Conservation (phyloP, 208 protist genomes). For the Polymyxa betae region DNA sequence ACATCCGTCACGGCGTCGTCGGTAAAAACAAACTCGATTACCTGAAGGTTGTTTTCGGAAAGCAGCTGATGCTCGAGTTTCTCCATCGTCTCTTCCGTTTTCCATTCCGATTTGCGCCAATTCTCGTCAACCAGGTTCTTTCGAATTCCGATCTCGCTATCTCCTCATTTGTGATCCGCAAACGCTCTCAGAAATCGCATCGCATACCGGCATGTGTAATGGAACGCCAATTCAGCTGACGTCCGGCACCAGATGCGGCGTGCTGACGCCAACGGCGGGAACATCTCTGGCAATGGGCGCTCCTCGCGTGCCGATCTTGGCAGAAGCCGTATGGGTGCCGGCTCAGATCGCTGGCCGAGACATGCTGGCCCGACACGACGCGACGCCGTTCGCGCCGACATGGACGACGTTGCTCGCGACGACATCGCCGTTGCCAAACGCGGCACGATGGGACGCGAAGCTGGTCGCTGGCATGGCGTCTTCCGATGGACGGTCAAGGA, state of each 20-base stretch:
- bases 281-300: no score
- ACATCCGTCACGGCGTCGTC: neutral
- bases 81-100: slow-evolving; percentile 29
- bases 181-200: neutral
- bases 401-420: no score
- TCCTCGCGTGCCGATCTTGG: no score
- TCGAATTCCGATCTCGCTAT: neutral
- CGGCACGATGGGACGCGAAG: no score
- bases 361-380: no score
- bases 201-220: neutral
- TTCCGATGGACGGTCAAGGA: no score
- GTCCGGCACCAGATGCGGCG: neutral
- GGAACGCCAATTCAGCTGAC: neutral
- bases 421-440: no score
- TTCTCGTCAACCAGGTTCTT: neutral
- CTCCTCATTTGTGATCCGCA: neutral
- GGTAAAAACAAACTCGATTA: neutral
- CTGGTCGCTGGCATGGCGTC: no score
- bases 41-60: neutral
- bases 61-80: neutral
- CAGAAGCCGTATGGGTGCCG: no score
- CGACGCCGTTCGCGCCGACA: no score
- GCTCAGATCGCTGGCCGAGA: no score
- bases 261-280: neutral
- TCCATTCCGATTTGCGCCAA: neutral